Conservation (phyloP, 768 basidiomycete species). For the Mrakia gelida region DNA sequence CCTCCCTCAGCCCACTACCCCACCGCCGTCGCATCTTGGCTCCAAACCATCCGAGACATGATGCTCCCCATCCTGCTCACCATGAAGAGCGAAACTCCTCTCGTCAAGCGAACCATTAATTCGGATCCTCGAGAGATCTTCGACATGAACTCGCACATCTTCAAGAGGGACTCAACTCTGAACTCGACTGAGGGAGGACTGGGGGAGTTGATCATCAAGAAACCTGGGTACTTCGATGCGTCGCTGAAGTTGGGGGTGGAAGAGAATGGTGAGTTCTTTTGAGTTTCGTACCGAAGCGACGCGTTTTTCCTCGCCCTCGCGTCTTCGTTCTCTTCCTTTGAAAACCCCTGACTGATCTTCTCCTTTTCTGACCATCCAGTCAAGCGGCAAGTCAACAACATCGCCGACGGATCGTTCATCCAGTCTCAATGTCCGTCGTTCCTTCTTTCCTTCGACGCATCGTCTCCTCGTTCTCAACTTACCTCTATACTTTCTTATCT, state of each 20-base stretch:
- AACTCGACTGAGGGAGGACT: background rate
- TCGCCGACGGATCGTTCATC: background rate
- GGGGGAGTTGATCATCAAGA: conserved; percentile 1
- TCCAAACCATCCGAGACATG: conserved; percentile 10
- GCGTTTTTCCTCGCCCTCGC: background rate
- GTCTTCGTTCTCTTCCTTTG: background rate
- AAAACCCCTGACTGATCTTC: background rate
- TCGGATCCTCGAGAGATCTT: background rate
- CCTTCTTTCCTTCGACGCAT: too few relatives aligned
- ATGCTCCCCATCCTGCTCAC: conserved; percentile 12
- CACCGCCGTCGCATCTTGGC: background rate
- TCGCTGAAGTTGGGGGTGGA: background rate
- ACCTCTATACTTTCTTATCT: too few relatives aligned
- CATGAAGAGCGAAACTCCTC: background rate
- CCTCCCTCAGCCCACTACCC: conserved; percentile 11
- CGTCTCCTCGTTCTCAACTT: too few relatives aligned
- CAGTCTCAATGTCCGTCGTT: background rate
- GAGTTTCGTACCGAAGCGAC: background rate
- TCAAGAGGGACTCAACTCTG: background rate
- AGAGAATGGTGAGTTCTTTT: background rate
- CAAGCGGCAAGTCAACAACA: conserved; percentile 8
- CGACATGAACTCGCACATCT: background rate
- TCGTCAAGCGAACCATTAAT: conserved; percentile 10
- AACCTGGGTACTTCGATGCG: background rate
- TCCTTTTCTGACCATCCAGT: background rate